Percentiles rank a stretch among this genome's conserved stretches.
These are phyloP conservation scores for Geosmithia flava DNA, from an alignment of 2,329 filamentous ascomycete species.

Conservation along the genomic window DNA sequence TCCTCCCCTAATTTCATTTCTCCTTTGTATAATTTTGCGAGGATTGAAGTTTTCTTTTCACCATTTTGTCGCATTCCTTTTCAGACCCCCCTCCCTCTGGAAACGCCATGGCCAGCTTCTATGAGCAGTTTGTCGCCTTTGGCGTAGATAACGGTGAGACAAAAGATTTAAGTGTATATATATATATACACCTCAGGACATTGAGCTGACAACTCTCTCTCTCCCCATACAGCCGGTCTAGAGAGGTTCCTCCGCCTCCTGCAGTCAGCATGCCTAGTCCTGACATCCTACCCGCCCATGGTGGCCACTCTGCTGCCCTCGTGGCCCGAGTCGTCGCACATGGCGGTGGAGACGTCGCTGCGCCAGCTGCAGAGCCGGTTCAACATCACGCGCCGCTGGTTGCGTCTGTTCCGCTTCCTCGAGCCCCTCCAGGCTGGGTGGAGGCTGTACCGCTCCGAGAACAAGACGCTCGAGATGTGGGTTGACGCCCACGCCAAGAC, in stretches of 20 bases:
- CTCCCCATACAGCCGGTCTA: conserved; percentile 33
- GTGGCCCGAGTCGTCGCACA: conserved; percentile 8
- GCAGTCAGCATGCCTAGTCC: conserved; percentile 36
- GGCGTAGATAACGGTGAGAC: conserved; percentile 31
- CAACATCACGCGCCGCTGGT: conserved; percentile 43
- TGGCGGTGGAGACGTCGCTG: conserved; percentile 19
- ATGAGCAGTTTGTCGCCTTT: conserved; percentile 27
- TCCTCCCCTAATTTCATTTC: too few species aligned
- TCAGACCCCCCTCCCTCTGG: background rate
- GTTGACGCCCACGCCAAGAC: conserved; percentile 45
- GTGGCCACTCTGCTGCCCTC: conserved; percentile 19
- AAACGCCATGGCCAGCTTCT: conserved; percentile 13
- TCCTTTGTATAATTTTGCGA: too few species aligned
- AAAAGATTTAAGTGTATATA: background rate
- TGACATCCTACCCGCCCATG: conserved; percentile 30
- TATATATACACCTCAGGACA: background rate
- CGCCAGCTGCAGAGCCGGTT: conserved; percentile 25
- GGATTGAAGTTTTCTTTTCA: too few species aligned
- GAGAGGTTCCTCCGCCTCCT: conserved; percentile 48
- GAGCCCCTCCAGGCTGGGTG: conserved; percentile 43
- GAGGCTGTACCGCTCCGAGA: conserved; percentile 19
- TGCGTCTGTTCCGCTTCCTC: conserved; percentile 58
- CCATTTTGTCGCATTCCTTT: background rate
- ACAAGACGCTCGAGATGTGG: conserved; percentile 21
- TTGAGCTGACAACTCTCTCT: conserved; percentile 5